Base-by-base conservation (phyloP, 139 green algal species). In the Mesotaenium endlicherianum region DNA sequence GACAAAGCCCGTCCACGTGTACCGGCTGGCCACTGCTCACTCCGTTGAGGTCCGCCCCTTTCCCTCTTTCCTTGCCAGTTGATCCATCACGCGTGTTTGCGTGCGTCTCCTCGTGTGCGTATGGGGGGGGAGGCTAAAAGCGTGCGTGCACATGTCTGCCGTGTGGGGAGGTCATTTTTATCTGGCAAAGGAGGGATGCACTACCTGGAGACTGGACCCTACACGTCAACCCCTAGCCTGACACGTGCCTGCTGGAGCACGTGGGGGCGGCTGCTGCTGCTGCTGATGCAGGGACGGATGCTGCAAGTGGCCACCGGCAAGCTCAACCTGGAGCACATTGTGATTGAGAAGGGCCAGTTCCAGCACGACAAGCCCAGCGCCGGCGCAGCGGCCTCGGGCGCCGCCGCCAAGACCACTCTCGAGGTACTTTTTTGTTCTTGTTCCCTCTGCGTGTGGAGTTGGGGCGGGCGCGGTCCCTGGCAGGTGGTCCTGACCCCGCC, bases 291-390 rank as follows among this genome's bases (percentile, higher is more conserved):
- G 91, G 93, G 94, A 60, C 92, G 92, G 84, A 95, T 99, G 94
- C 92, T 99, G 81, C 74, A 83, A 68, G 83, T 91, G 4, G 96
- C 97, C 26, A 91, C 91, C 20, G 85, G 81, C 87, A 99, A 99
- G 93, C 93, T 98, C 76, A 92, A 92, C 42, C 91, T 98, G 70
- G 94, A 98, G 89, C 86, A 92, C 26, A 64, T 99, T 40, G 93
- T 99, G 60, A 98, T 98, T 80, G 95, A 95, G 86, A 96, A 97
- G 92, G 97, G 96, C 41, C 92, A 94, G 4, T 99, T 99, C n/a
- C n/a, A n/a, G n/a, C n/a, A n/a, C n/a, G n/a, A n/a, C n/a, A n/a
- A n/a, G n/a, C n/a, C n/a, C n/a, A n/a, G n/a, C n/a, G n/a, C n/a
- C n/a, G n/a, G n/a, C n/a, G n/a, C n/a, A n/a, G n/a, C n/a, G n/a